These are phyloP conservation scores for Rhodamnia argentea DNA, from an alignment of 345 rosid genomes.

Conservation along the genomic window DNA sequence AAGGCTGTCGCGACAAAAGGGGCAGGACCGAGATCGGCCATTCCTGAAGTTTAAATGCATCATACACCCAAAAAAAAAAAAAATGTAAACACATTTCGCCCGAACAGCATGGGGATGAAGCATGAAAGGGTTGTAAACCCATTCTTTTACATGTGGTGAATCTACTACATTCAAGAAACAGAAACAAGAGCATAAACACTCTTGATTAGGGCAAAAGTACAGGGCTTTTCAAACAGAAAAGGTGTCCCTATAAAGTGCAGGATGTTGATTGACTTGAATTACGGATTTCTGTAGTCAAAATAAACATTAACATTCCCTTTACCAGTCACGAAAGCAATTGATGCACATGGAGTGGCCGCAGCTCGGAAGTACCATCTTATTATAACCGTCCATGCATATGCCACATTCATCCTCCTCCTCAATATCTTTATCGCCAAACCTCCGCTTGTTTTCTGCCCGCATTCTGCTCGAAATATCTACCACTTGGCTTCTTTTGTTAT, in stretches of 20 bases:
- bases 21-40: constrained; percentile 54
- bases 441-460: constrained; percentile 1
- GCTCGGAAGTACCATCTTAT: constrained; percentile 45
- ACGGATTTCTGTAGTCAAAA: not conserved
- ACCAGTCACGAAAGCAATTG: constrained; percentile 65
- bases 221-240: not conserved
- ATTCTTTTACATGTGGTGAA: not conserved
- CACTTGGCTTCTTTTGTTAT: not conserved
- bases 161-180: not conserved
- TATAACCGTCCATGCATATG: constrained; percentile 57
- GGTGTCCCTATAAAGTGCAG: not conserved
- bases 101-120: not conserved
- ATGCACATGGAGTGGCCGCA: constrained; percentile 61
- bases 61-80: not conserved
- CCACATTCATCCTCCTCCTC: constrained; percentile 60
- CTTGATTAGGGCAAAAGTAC: not conserved
- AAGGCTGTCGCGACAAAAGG: constrained; percentile 59
- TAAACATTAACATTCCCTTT: not conserved
- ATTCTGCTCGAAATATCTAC: constrained; percentile 7
- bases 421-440: constrained; percentile 4
- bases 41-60: constrained; percentile 30
- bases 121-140: not conserved
- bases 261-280: not conserved
- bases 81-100: not conserved
- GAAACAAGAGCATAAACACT: not conserved